Base-by-base conservation (phyloP, 2,329 filamentous ascomycete species). In the Xylariaceae sp. region DNA sequence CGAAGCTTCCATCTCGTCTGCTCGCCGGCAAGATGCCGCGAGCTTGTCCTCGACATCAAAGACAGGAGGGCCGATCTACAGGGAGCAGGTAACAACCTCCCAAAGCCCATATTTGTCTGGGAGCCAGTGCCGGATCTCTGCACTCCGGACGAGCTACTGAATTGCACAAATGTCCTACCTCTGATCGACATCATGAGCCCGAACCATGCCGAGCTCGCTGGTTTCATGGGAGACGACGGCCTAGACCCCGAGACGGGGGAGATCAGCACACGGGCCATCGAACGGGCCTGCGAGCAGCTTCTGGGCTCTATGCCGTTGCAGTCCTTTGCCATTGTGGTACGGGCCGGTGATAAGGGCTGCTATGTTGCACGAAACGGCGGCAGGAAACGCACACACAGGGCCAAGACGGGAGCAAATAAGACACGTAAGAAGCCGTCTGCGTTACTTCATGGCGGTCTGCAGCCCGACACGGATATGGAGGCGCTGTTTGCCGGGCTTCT, bases 61-160 rank as follows among this genome's bases (percentile, higher is more conserved):
- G 71, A 75, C 4, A 77, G 83, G 30, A 73, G 81, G 9, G 77
- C 75, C 60, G 69, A 69, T 9, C 54, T 71, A 36, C 53, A 57
- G 4, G 58, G 56, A 1, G 41, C 56, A 5, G 53, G 62, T 27
- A 44, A 27, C 19, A 58, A 50, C 19, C 64, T 48, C 39, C 68
- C 73, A 1, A 78, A 80, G 42, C 88, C 91, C 1, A 69, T 90
- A 6, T 89, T 96, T 66, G 82, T 97, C 45, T 99, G 92, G 92
- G 94, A 99, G 66, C 94, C 94, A 1, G 88, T 96, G 1, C 94
- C 94, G 1, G 90, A 96, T 68, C 77, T 89, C 1, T 96, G 91
- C 67, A 85, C 80, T 0, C 84, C 89, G 0, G 81, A 83, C 39
- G 78, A 86, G 64, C 70, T 85, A 27, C 72, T 85, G 11, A 83